Base-by-base conservation (phyloP, 2,329 filamentous ascomycete species). In the Cryphonectria naterciae region DNA sequence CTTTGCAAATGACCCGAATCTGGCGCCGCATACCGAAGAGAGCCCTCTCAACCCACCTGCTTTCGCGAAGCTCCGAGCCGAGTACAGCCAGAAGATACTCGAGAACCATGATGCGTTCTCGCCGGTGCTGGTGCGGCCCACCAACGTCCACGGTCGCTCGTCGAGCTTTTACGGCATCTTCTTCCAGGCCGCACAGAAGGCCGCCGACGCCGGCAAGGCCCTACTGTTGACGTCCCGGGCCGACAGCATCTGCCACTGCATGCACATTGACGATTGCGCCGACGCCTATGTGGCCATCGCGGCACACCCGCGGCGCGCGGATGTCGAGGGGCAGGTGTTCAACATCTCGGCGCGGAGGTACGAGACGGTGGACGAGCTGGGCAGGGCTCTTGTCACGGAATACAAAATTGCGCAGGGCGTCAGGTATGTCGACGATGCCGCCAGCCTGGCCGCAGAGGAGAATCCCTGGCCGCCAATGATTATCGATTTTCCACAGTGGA, bases 241-340 rank as follows among this genome's bases (percentile, higher is more conserved):
- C 0, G 76, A 80, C 25, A 81, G 77, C 19, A 82, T 86, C 43
- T 76, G 85, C 72, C 85, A 86, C 70, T 82, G 80, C 4, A 78
- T 82, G 52, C 85, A 87, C 71, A 79, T 86, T 17, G 85, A 86
- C 72, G 85, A 87, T 72, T 86, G 84, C 63, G 84, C 76, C 2
- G 81, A 84, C 22, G 84, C 83, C 0, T 87, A 86, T 70, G 76
- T 86, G 4, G 78, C 82, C 1, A 77, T 87, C 2, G 85, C 83
- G 0, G 75, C 78, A 37, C 78, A 84, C n/a, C 19, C 72, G 1
- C 72, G 77, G 15, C 77, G 80, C 28, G 65, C 49, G 0, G 75
- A 74, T 0, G 77, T 86, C 0, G 75, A 74, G 4, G 82, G 81
- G 0, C 77, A 85, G 68, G 79, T 75, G 5, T 86, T 83, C 73